Conservation (phyloP, 345 rosid genomes). For the Jatropha curcas region DNA sequence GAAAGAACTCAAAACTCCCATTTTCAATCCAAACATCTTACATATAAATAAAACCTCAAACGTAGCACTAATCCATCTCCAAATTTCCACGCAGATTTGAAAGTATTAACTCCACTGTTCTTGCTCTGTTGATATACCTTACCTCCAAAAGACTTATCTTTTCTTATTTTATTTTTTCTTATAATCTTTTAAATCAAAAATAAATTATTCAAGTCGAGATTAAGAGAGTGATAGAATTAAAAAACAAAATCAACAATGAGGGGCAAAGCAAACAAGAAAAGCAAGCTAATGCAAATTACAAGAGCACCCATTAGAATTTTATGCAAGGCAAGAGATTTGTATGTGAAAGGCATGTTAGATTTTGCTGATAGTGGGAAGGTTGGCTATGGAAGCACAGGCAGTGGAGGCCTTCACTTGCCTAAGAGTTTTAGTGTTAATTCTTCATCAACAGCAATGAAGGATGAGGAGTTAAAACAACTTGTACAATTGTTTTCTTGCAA, state of each 20-base stretch:
- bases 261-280: constrained; percentile 20
- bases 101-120: no score
- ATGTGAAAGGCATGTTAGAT: constrained; percentile 34
- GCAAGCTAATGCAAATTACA: constrained; percentile 22
- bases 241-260: constrained; percentile 13
- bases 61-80: neutral
- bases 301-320: constrained; percentile 32
- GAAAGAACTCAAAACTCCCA: neutral
- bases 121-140: no score
- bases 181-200: no score
- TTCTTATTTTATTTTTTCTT: no score
- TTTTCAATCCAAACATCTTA: neutral
- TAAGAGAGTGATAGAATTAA: no score
- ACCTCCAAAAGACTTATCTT: no score
- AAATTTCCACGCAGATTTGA: no score
- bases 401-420: constrained; percentile 24
- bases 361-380: constrained; percentile 19
- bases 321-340: constrained; percentile 36
- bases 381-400: constrained; percentile 16
- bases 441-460: neutral
- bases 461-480: constrained; percentile 26
- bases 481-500: constrained; percentile 19
- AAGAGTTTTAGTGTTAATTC: constrained; percentile 38
- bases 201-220: no score
- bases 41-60: neutral